Conservation (phyloP, 2,329 filamentous ascomycete genomes). For the Dendryphion nanum region DNA sequence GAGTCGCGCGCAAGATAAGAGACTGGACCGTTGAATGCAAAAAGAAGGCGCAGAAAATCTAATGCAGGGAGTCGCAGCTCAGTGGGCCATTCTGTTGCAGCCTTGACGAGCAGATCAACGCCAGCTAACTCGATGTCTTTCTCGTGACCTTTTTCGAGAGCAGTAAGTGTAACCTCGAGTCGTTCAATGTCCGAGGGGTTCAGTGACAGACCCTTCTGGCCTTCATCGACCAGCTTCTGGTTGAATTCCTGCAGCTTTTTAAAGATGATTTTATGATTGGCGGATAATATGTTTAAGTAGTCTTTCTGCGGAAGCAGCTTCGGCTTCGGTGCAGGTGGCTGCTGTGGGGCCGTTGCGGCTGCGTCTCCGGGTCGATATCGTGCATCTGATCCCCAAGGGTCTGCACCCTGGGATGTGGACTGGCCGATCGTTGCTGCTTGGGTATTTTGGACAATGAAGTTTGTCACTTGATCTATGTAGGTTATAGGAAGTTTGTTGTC, state of each 20-base stretch:
- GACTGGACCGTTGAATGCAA: slow-evolving; percentile 66
- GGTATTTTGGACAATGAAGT: slow-evolving; percentile 89
- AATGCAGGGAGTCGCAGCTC: slow-evolving; percentile 78
- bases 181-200: slow-evolving; percentile 68
- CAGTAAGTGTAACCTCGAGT: slow-evolving; percentile 60
- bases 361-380: slow-evolving; percentile 74
- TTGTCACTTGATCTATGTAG: slow-evolving; percentile 88
- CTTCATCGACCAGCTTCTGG: slow-evolving; percentile 66
- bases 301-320: slow-evolving; percentile 74
- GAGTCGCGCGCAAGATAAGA: slow-evolving; percentile 55
- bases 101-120: slow-evolving; percentile 65
- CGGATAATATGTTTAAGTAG: slow-evolving; percentile 74
- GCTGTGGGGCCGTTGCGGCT: slow-evolving; percentile 38
- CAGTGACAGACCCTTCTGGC: slow-evolving; percentile 70
- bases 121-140: slow-evolving; percentile 48
- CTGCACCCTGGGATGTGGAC: slow-evolving; percentile 51
- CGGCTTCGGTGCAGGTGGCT: slow-evolving; percentile 41
- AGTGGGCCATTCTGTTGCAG: slow-evolving; percentile 77
- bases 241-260: slow-evolving; percentile 78
- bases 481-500: slow-evolving; percentile 84
- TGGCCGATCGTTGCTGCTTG: slow-evolving; percentile 80
- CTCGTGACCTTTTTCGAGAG: slow-evolving; percentile 56
- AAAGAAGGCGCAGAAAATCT: slow-evolving; percentile 82
- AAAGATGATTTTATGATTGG: slow-evolving; percentile 67
- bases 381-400: slow-evolving; percentile 76